Conservation (phyloP, 2,329 filamentous ascomycete genomes). For the Ascochyta koolunga region DNA sequence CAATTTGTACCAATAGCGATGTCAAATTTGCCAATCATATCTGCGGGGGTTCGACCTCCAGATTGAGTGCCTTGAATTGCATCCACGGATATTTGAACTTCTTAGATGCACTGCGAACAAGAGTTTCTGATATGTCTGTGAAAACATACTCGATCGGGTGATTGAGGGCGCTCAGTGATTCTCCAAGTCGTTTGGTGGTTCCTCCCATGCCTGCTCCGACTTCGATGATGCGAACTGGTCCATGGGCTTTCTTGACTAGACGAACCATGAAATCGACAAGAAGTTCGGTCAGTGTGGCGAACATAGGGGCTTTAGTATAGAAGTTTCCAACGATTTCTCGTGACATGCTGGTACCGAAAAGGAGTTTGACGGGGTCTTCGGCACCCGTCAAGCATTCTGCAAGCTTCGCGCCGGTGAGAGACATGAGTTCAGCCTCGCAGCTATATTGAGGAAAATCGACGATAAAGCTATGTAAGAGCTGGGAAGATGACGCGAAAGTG, state of each 20-base stretch:
- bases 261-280: slow-evolving; percentile 18
- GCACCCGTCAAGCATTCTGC: neutral
- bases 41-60: slow-evolving; percentile 20
- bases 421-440: neutral
- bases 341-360: slow-evolving; percentile 1
- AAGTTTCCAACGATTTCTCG: slow-evolving; percentile 20
- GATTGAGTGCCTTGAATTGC: slow-evolving; percentile 39
- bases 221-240: neutral
- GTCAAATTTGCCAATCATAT: slow-evolving; percentile 7
- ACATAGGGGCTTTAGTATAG: slow-evolving; percentile 26
- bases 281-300: slow-evolving; percentile 21
- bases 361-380: neutral
- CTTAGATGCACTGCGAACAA: slow-evolving; percentile 45
- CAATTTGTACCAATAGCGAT: slow-evolving; percentile 27
- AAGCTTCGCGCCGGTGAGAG: neutral
- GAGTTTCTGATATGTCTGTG: slow-evolving; percentile 37
- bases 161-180: slow-evolving; percentile 4
- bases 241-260: slow-evolving; percentile 1
- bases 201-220: neutral
- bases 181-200: neutral
- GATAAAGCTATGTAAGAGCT: neutral
- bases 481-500: neutral
- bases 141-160: neutral
- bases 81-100: slow-evolving; percentile 38
- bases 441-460: neutral